A percentile compares a stretch with the other conserved stretches of the same genome.
Conservation (phyloP, 2,329 filamentous ascomycete genomes). For the Xylariaceae sp. region DNA sequence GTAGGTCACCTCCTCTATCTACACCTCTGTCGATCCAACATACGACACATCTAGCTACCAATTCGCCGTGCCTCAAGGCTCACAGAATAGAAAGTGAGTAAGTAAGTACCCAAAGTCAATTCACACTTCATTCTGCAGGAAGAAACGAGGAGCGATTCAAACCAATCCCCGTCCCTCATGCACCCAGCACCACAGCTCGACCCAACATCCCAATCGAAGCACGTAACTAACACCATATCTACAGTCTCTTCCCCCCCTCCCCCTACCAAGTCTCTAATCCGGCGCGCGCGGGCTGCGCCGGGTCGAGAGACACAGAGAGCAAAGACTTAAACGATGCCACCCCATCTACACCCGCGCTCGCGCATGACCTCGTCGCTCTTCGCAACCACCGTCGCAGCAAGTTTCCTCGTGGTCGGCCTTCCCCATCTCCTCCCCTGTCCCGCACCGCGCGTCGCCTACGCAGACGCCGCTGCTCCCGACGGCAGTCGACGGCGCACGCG, state of each 20-base stretch:
- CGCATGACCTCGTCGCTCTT: conserved; percentile 92
- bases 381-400: conserved; percentile 82
- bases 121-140: no score
- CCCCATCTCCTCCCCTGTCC: conserved; percentile 91
- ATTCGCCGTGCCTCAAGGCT: no score
- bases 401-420: conserved; percentile 85
- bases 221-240: background rate
- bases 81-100: no score
- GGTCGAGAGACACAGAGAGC: background rate
- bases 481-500: conserved; percentile 22
- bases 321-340: conserved; percentile 57
- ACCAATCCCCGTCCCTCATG: background rate
- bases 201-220: background rate
- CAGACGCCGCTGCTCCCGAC: conserved; percentile 54
- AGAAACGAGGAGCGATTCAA: no score
- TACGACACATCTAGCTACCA: no score
- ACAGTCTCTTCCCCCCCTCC: background rate
- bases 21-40: no score
- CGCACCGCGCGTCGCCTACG: conserved; percentile 67
- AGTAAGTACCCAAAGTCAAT: no score
- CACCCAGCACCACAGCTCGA: background rate
- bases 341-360: conserved; percentile 88
- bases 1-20: no score
- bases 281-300: background rate
- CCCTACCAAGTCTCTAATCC: background rate